A percentile compares a stretch with the other conserved stretches of the same genome.
Conservation (phyloP, 192 early-diverging fungal species). For the Pilaira anomala region DNA sequence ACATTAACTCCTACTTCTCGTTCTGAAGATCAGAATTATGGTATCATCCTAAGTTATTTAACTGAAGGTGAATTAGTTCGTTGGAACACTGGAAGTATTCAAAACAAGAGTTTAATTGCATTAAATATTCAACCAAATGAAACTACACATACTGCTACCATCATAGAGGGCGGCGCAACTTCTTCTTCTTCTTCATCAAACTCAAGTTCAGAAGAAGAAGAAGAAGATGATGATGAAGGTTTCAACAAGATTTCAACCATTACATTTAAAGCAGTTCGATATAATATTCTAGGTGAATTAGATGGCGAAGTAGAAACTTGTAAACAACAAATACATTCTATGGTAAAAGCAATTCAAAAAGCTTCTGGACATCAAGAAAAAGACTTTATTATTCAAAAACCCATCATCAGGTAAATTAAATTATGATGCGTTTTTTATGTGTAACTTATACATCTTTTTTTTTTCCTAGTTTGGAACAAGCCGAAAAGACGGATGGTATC, state of each 20-base stretch:
- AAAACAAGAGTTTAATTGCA: conserved; percentile 36
- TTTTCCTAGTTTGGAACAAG: conserved; percentile 35
- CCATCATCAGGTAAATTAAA: conserved; percentile 39
- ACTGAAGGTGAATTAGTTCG: conserved; percentile 45
- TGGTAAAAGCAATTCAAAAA: conserved; percentile 34
- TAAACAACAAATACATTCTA: conserved; percentile 30
- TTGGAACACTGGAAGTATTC: conserved; percentile 50
- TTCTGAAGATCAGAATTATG: conserved; percentile 47
- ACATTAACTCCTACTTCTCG: conserved; percentile 33
- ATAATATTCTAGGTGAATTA: conserved; percentile 40
- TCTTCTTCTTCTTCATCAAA: neutral
- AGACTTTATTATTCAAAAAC: conserved; percentile 29
- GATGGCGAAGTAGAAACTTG: conserved; percentile 25
- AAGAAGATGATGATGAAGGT: neutral
- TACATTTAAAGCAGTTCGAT: conserved; percentile 40
- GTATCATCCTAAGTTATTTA: conserved; percentile 44
- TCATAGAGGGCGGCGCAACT: neutral
- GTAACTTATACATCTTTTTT: neutral
- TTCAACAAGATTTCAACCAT: neutral
- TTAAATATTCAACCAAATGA: conserved; percentile 22
- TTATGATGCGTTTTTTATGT: neutral
- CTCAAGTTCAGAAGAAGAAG: conserved; percentile 5
- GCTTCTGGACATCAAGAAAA: conserved; percentile 27
- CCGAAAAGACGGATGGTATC: conserved; percentile 37
- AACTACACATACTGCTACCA: neutral